Evolutionary conservation across 257 asterid genomes (phyloP), one percentile per base, ranked within the genome.

Genomic region (Fraxinus americana): DNA sequence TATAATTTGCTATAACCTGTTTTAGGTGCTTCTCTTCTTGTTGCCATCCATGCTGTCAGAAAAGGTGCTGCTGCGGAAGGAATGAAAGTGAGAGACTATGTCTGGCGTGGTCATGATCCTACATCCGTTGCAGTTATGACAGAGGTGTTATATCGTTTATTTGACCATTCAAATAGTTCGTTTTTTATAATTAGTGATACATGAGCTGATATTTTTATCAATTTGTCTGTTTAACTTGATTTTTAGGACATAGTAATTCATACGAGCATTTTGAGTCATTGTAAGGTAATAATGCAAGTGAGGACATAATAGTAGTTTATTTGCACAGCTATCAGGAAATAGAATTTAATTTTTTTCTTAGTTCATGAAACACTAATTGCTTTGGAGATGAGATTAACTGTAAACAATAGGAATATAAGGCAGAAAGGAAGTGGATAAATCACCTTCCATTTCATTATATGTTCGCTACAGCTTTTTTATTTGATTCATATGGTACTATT

Each of bases 81-180:
- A 82, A 92, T 96, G 99, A 92, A 71, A 72, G 90, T 96, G 84
- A 89, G 92, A 77, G 99, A 96, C 78, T 96, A 96, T 85, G 87
- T 92, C 43, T 96, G 97, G 98, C 92, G 99, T 75, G 99, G 98
- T 81, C 98, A 96, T 83, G 98, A 93, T 84, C 99, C 98, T 70
- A 96, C 99, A 23, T 82, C 98, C 75, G 98, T 93, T 81, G 99
- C 98, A 67, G 99, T 96, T 80, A 96, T 96, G 99, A 93, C 99
- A 80, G 98, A 96, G 99, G 99, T 95, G 72, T 82, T 80, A 21
- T 38, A 75, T 80, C 65, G 32, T 75, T 41, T 34, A 39, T 79
- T 80, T 82, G 72, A 79, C 48, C 39, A 36, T 81, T 75, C 25
- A 35, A 57, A 13, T 83, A 25, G 32, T 78, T 25, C 50, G 36